Percentiles rank a stretch among this genome's conserved stretches.
phyloP scores from a whole-genome alignment of 108 stramenopile species.

The Nitzschia palea region DNA sequence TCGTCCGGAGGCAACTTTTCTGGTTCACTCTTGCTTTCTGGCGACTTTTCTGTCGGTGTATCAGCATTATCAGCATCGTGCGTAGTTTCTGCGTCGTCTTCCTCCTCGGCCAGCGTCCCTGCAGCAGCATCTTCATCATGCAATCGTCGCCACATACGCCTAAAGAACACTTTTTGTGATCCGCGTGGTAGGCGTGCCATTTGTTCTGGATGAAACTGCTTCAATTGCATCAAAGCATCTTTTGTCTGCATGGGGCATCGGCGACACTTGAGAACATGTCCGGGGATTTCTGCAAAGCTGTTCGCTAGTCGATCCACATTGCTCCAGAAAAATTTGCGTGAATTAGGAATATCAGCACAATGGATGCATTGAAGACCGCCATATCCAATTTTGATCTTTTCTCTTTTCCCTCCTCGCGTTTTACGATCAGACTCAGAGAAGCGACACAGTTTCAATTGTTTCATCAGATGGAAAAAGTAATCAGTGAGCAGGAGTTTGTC shows the following conservation, averaged over 20 bases:
- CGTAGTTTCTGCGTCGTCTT: neutral
- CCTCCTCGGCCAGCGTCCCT: neutral
- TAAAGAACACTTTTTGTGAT: conserved; percentile 87
- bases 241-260: conserved; percentile 65
- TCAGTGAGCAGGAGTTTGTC: conserved; percentile 76
- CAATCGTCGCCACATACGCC: conserved; percentile 85
- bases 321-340: conserved; percentile 91
- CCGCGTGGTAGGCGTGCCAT: conserved; percentile 80
- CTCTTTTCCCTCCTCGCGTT: conserved; percentile 89
- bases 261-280: conserved; percentile 81
- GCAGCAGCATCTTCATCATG: conserved; percentile 59
- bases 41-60: neutral
- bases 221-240: conserved; percentile 69
- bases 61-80: neutral
- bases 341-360: conserved; percentile 55
- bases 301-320: conserved; percentile 86
- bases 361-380: conserved; percentile 87
- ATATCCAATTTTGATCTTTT: conserved; percentile 79
- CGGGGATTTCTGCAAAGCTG: conserved; percentile 90
- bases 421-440: conserved; percentile 85
- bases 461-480: conserved; percentile 87
- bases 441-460: conserved; percentile 76
- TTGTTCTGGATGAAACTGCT: conserved; percentile 69
- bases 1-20: too few relatives aligned
- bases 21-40: neutral